A percentile compares a stretch with the other conserved stretches of the same genome.
Evolutionary conservation across 83 land plant species (phyloP).

Genomic region (Thuja plicata): DNA sequence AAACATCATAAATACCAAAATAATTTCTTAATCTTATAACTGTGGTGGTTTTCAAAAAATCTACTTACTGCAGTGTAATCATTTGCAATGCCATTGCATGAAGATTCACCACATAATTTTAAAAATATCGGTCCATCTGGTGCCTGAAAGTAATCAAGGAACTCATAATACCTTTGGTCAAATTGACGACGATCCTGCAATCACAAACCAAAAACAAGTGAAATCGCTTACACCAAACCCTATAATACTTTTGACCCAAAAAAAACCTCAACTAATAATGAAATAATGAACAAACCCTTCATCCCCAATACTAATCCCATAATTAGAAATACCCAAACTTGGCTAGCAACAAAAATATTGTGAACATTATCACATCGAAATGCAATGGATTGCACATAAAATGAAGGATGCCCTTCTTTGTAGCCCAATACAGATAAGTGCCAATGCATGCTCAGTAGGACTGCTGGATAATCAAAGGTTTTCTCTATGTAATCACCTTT

Average conservation of each 20-base stretch:
- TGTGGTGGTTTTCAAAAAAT: background rate
- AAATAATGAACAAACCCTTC: background rate
- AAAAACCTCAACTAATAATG: background rate
- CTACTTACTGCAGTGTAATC: conserved; percentile 71
- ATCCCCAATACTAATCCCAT: background rate
- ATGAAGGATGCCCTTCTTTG: no score
- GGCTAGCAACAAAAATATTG: background rate
- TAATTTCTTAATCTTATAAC: background rate
- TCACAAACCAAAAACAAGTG: background rate
- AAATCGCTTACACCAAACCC: background rate
- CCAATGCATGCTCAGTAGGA: no score
- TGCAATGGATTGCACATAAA: background rate
- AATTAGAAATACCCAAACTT: background rate
- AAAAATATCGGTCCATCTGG: conserved; percentile 86
- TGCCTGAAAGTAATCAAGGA: conserved; percentile 54
- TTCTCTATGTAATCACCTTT: no score
- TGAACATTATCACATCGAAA: background rate
- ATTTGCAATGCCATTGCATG: conserved; percentile 83
- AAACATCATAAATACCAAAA: background rate
- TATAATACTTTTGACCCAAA: no score
- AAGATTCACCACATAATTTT: conserved; percentile 83
- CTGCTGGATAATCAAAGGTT: no score
- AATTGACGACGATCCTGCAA: conserved; percentile 79
- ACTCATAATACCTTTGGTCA: conserved; percentile 84
- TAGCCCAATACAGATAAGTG: no score